Base-by-base conservation (phyloP, 2,329 filamentous ascomycete species). In the Phaeophleospora eucalypticola region DNA sequence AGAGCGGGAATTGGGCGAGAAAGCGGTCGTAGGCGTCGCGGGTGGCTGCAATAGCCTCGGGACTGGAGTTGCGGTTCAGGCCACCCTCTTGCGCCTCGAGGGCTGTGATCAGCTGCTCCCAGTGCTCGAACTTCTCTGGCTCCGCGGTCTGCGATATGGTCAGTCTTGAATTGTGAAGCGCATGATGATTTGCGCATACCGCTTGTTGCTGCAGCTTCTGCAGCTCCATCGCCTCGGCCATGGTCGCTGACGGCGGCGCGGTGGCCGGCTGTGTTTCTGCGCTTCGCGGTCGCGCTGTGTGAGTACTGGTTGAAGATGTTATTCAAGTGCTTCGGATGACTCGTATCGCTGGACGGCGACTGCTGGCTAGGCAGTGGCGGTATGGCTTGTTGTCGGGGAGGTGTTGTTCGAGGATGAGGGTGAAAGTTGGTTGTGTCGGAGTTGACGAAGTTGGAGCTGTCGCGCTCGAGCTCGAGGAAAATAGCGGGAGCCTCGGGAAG, bases 31-130 rank as follows among this genome's bases (percentile, higher is more conserved):
- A 97, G 53, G 87, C 82, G 67, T 87, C 83, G 69, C 93, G 86
- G 46, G 89, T 85, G 9, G 89, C 84, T 16, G 89, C 84, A 59
- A 98, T 89, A 20, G 93, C 88, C 64, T 94, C 87, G 1, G 93
- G 90, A 65, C 87, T 96, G 35, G 93, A 97, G 71, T 98, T 98
- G 60, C 93, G 86, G 67, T 94, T 96, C 53, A 98, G 80, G 47
- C 91, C 93, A 51, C 90, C 91, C 65, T 98, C 93, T 54, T 95
- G 83, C 41, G 78, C 77, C 67, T 96, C 89, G 57, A 85, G 87
- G 41, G 84, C 83, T 60, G 83, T 83, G 57, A 96, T 83, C 46
- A 97, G 81, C 68, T 89, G 91, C 70, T 97, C 91, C 93, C 93
- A 98, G 51, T 81, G 80, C 60, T 96, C 91, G 63, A 95, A 97